Conservation (phyloP, 176 grass and related monocot species). For the maize (Zea mays) region DNA sequence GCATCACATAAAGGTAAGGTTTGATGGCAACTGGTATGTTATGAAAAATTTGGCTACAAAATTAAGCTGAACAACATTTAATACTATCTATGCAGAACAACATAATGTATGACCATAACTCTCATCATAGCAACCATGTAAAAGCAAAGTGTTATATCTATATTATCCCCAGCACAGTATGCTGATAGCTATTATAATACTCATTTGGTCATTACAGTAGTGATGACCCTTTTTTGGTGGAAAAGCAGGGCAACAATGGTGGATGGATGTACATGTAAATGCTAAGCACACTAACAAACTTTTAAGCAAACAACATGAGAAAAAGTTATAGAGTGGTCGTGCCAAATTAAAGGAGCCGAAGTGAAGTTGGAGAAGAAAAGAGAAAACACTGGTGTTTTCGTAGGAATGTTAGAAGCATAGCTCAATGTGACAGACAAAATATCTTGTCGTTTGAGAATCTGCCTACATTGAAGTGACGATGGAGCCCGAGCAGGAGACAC, state of each 20-base stretch:
- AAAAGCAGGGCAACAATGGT: too few species aligned
- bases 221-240: too few species aligned
- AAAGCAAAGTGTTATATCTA: too few species aligned
- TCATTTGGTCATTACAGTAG: too few species aligned
- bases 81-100: background rate
- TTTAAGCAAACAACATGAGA: background rate
- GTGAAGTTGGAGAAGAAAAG: background rate
- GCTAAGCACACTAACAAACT: background rate
- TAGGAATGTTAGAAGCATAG: background rate
- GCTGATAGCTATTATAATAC: too few species aligned
- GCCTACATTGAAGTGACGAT: conserved; percentile 79
- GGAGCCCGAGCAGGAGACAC: conserved; percentile 71
- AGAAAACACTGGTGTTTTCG: background rate
- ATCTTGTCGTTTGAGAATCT: background rate
- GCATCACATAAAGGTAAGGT: too few species aligned
- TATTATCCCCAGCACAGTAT: too few species aligned
- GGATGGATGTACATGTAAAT: conserved; percentile 1
- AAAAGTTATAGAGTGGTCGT: background rate
- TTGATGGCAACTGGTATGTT: too few species aligned
- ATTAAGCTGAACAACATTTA: background rate
- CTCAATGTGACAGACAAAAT: background rate
- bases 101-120: background rate
- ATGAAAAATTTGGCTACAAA: background rate
- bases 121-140: background rate
- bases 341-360: background rate